Evolutionary conservation across 2,329 filamentous ascomycete species (phyloP).

Genomic region (Colletotrichum magnum): DNA sequence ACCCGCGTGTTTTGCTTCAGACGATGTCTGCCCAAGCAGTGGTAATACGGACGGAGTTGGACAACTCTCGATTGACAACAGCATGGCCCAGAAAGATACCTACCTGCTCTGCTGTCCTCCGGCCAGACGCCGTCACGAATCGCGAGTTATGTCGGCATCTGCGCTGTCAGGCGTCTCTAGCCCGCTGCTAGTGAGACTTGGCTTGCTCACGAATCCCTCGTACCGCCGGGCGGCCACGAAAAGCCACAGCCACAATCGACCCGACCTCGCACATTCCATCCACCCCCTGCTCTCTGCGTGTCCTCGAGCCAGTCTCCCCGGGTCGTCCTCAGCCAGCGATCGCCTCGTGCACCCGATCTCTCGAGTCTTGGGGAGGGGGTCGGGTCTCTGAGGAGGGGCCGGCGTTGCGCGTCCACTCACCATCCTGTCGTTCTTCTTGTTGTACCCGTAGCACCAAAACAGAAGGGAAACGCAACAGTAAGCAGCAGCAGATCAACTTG

Average conservation of each 20-base stretch:
- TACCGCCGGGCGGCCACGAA: neutral
- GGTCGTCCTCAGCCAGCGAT: slow-evolving; percentile 35
- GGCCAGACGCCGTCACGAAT: slow-evolving; percentile 4
- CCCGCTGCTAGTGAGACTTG: slow-evolving; percentile 18
- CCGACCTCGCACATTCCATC: slow-evolving; percentile 28
- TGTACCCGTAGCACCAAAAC: too few relatives aligned
- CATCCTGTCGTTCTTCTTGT: slow-evolving; percentile 5
- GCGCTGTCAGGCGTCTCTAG: slow-evolving; percentile 28
- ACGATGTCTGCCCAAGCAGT: neutral
- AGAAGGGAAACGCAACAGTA: too few relatives aligned
- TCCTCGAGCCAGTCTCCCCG: slow-evolving; percentile 16
- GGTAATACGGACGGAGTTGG: neutral
- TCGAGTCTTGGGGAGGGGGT: slow-evolving; percentile 4
- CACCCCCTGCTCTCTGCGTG: neutral
- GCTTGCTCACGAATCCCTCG: slow-evolving; percentile 11
- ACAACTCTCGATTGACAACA: neutral
- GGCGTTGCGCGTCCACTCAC: slow-evolving; percentile 32
- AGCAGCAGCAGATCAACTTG: neutral
- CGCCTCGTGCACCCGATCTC: slow-evolving; percentile 36
- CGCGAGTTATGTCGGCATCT: slow-evolving; percentile 21
- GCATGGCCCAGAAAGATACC: neutral
- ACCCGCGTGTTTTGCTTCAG: neutral
- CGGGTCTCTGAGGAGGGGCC: neutral
- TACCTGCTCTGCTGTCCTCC: neutral
- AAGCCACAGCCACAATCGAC: slow-evolving; percentile 9